A percentile compares a stretch with the other conserved stretches of the same genome.
These are phyloP conservation scores for Dittrichia graveolens DNA, from an alignment of 129 eudicot genomes.

Conservation along the genomic window DNA sequence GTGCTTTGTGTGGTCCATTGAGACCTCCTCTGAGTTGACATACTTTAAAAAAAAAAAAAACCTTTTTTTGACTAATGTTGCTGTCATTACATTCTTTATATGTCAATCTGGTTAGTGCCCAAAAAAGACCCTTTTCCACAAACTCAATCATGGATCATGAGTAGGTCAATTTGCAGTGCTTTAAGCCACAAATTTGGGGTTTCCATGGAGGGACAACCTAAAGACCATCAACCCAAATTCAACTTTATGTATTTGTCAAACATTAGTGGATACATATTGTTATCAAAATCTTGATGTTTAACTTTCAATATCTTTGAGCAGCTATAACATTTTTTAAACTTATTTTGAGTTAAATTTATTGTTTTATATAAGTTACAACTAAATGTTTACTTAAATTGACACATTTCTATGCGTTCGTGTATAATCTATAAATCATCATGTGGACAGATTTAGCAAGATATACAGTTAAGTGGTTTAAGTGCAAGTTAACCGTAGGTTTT, in stretches of 20 bases:
- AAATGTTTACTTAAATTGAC: background rate
- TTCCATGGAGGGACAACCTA: constrained; percentile 26
- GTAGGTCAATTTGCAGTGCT: constrained; percentile 36
- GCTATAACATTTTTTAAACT: too few relatives aligned
- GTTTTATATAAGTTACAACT: too few relatives aligned
- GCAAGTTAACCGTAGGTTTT: too few relatives aligned
- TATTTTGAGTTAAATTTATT: too few relatives aligned
- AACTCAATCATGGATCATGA: constrained; percentile 34
- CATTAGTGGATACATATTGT: background rate
- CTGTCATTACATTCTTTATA: constrained; percentile 45
- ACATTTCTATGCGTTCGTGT: background rate
- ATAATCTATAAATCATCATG: too few relatives aligned
- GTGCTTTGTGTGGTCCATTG: constrained; percentile 37
- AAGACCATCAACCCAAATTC: constrained; percentile 19
- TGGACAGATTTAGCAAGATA: too few relatives aligned
- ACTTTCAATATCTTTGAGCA: too few relatives aligned
- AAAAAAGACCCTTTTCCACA: constrained; percentile 35
- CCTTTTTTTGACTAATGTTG: constrained; percentile 33
- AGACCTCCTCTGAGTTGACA: constrained; percentile 34
- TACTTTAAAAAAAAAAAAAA: constrained; percentile 19
- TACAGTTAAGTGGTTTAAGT: too few relatives aligned
- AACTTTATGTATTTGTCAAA: constrained; percentile 20
- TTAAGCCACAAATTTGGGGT: constrained; percentile 40
- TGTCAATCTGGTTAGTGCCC: constrained; percentile 40
- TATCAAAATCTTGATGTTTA: too few relatives aligned